Conservation (phyloP, 139 green algal genomes). For the Bryopsis sp. region DNA sequence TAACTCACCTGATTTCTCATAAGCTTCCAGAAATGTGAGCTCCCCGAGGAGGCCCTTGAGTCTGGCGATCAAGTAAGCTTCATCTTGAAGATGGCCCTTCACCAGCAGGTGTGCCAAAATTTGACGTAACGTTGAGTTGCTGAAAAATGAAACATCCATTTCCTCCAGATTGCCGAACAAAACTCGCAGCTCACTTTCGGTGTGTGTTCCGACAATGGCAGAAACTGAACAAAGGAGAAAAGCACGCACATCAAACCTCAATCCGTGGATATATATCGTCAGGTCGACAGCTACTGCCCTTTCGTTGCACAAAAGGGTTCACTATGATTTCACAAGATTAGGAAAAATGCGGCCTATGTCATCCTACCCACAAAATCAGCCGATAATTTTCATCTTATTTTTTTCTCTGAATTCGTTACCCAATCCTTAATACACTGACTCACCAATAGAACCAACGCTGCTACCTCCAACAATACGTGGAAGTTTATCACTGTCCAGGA, state of each 20-base stretch:
- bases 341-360: no score
- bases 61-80: conserved; percentile 23
- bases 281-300: no score
- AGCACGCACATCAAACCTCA: no score
- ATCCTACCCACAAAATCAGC: no score
- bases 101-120: conserved; percentile 55
- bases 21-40: conserved; percentile 84
- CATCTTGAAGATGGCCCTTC: conserved; percentile 52
- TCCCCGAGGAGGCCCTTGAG: conserved; percentile 70
- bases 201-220: conserved; percentile 59
- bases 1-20: conserved; percentile 62
- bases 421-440: no score
- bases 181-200: conserved; percentile 60
- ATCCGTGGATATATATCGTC: no score
- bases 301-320: no score
- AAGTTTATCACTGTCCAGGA: conserved; percentile 83
- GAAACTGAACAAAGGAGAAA: conserved; percentile 35
- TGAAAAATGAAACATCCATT: conserved; percentile 83
- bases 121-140: conserved; percentile 42
- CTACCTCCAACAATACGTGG: conserved; percentile 84
- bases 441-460: conserved; percentile 75
- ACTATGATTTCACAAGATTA: no score
- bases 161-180: conserved; percentile 53
- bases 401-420: no score
- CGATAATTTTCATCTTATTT: no score